phyloP scores from a whole-genome alignment of 176 grass and related monocot genomes.

The Chloris gayana region DNA sequence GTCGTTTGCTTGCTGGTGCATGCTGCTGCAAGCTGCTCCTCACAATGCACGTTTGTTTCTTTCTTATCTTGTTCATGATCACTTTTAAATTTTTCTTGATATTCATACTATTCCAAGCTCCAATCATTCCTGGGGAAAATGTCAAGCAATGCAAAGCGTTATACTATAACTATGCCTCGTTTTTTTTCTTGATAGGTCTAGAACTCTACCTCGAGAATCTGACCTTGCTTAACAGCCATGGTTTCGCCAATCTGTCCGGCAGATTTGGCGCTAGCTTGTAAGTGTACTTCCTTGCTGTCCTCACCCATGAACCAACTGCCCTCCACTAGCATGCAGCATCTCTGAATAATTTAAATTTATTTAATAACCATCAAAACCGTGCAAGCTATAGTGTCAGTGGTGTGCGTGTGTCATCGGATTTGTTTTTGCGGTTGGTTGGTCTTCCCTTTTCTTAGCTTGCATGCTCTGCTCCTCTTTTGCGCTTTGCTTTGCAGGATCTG shows the following conservation, averaged over 20 bases:
- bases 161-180: background rate
- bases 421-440: background rate
- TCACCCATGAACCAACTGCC: conserved; percentile 27
- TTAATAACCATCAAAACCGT: background rate
- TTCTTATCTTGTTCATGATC: background rate
- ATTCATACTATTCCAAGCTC: background rate
- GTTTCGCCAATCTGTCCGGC: conserved; percentile 37
- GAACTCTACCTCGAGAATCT: conserved; percentile 14
- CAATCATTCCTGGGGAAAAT: background rate
- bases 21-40: background rate
- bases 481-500: conserved; percentile 8
- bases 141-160: background rate
- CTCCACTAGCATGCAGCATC: conserved; percentile 28
- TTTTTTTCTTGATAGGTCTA: too few relatives aligned
- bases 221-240: conserved; percentile 19
- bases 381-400: background rate
- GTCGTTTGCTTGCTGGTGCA: background rate
- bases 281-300: conserved; percentile 31
- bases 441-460: background rate
- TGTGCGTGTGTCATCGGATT: background rate
- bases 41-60: background rate
- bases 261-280: conserved; percentile 45
- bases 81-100: background rate
- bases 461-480: background rate
- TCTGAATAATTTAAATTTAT: background rate